Conservation (phyloP, 345 rosid species). For the Populus davidiana region DNA sequence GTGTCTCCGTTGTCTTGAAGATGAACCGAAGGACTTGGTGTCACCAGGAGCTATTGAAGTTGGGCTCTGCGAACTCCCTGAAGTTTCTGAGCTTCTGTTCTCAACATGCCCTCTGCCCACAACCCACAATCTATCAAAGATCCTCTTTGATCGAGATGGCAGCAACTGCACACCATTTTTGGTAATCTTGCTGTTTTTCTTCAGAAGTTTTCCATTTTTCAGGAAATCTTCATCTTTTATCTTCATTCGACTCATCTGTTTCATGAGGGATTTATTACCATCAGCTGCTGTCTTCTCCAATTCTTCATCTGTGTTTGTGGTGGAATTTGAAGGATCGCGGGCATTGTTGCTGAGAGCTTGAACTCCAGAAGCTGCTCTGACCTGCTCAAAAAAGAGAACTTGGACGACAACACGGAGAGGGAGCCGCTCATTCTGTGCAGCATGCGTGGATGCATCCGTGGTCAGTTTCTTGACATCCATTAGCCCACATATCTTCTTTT, state of each 20-base stretch:
- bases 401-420: slow-evolving; percentile 84
- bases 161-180: slow-evolving; percentile 58
- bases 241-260: slow-evolving; percentile 38
- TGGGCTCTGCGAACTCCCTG: slow-evolving; percentile 86
- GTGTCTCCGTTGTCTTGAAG: slow-evolving; percentile 67
- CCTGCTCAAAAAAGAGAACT: slow-evolving; percentile 87
- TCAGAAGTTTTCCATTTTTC: slow-evolving; percentile 35
- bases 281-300: slow-evolving; percentile 33
- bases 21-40: slow-evolving; percentile 61
- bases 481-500: slow-evolving; percentile 65
- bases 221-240: slow-evolving; percentile 24
- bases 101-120: slow-evolving; percentile 54
- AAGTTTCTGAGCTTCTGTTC: slow-evolving; percentile 73
- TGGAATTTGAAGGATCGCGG: slow-evolving; percentile 30
- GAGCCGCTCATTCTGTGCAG: slow-evolving; percentile 88
- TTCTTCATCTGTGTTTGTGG: slow-evolving; percentile 48
- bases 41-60: slow-evolving; percentile 60
- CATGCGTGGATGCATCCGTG: slow-evolving; percentile 65
- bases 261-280: slow-evolving; percentile 38
- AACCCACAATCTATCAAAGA: slow-evolving; percentile 71
- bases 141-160: slow-evolving; percentile 86
- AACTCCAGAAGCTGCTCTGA: slow-evolving; percentile 48
- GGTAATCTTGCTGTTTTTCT: slow-evolving; percentile 56
- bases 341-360: slow-evolving; percentile 35
- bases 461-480: slow-evolving; percentile 86